phyloP scores from a whole-genome alignment of 2,329 filamentous ascomycete genomes.

The Alternaria viburni region DNA sequence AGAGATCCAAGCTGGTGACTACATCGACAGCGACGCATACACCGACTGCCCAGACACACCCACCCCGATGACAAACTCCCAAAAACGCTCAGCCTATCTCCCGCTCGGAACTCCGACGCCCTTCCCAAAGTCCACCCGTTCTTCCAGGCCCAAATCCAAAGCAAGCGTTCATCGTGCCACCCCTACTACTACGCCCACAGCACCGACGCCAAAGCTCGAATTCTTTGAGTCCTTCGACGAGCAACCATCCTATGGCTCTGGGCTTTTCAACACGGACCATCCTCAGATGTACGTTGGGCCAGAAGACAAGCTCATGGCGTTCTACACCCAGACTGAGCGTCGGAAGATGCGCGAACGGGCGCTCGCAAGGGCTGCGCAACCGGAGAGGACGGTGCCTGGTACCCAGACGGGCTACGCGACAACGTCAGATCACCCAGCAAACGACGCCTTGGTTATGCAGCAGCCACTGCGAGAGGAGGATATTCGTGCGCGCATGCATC shows the following conservation, averaged over 20 bases:
- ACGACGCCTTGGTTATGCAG: not conserved
- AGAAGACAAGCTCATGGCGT: not conserved
- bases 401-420: not conserved
- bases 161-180: not conserved
- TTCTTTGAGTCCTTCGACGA: not conserved
- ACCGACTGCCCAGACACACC: conserved; percentile 26
- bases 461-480: not conserved
- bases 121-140: not conserved
- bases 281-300: not conserved
- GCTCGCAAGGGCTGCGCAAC: not conserved
- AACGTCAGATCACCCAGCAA: not conserved
- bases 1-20: not conserved
- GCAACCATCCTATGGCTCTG: not conserved
- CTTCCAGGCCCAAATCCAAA: not conserved
- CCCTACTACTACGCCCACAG: not conserved
- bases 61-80: conserved; percentile 24
- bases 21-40: not conserved
- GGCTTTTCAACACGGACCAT: not conserved
- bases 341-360: not conserved
- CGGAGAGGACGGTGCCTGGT: not conserved
- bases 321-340: not conserved
- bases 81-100: conserved; percentile 19
- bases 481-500: not conserved
- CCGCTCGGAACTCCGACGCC: conserved; percentile 11
- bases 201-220: not conserved